These are phyloP conservation scores for Beauveria varroae DNA, from an alignment of 2,329 filamentous ascomycete species.

Conservation along the genomic window DNA sequence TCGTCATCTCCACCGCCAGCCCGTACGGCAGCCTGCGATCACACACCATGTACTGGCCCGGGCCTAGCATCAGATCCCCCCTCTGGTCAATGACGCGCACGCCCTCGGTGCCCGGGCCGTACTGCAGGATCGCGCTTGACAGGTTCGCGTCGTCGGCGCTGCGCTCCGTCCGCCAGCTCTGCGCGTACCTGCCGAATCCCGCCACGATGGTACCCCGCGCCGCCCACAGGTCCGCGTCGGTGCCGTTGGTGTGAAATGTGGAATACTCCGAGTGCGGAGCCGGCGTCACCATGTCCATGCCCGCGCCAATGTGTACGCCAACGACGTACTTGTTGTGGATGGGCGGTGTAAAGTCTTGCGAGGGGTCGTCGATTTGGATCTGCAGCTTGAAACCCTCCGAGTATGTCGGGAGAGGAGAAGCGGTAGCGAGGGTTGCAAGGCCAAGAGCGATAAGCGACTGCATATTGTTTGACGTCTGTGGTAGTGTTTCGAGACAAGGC, in stretches of 20 bases:
- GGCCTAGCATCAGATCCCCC: background rate
- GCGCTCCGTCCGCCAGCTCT: background rate
- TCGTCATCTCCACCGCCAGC: slow-evolving; percentile 1
- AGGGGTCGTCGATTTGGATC: background rate
- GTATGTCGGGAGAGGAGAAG: background rate
- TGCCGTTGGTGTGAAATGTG: slow-evolving; percentile 5
- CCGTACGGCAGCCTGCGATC: slow-evolving; percentile 1
- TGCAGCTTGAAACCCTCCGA: background rate
- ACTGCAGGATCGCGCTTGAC: background rate
- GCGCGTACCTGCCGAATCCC: background rate
- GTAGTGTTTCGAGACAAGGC: background rate
- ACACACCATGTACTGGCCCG: slow-evolving; percentile 6
- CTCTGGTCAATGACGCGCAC: background rate
- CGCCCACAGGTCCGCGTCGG: background rate
- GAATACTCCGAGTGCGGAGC: background rate
- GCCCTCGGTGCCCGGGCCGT: slow-evolving; percentile 4
- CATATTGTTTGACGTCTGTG: background rate
- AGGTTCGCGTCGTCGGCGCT: background rate
- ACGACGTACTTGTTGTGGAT: background rate
- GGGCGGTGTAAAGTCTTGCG: background rate
- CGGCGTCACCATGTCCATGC: slow-evolving; percentile 2
- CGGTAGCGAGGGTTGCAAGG: background rate
- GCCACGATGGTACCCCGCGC: background rate
- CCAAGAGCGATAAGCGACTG: background rate
- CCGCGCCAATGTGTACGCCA: background rate